Evolutionary conservation across 116 monocot species (phyloP), one percentile per base, ranked within the genome.

Genomic region (Dioscorea cayenensis): DNA sequence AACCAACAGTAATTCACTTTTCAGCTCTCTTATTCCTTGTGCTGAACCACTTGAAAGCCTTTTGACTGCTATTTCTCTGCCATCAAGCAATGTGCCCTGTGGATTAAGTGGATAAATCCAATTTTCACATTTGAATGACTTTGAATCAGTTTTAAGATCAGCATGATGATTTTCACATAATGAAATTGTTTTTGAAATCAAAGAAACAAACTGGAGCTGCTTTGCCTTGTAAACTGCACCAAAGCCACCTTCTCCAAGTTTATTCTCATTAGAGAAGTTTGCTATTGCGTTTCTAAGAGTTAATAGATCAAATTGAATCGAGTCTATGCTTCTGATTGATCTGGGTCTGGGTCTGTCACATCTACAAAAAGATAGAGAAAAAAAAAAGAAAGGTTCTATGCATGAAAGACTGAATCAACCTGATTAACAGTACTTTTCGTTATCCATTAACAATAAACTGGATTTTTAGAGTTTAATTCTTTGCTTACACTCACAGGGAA

Each of bases 31-130:
- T 16, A 60, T 51, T 22, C 84, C 79, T 48, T 79, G 84, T 3
- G 23, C 48, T 4, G 84, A 79, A 28, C 51, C 55, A 22, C 13
- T 62, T 13, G 84, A 76, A 6, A 84, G 72, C 61, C 84, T 76
- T 58, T 84, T 84, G 2, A 84, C 79, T 14, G 84, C 84, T 49
- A 84, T 63, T 35, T 76, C 76, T 21, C 48, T 21, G 37, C 77
- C 73, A 51, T 71, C 37, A 1, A 17, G 25, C 17, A 79, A 28
- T 23, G 28, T 37, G 50, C 79, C 84, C 77, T 79, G 52, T 25
- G 62, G 22, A 59, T 59, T 19, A 23, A 62, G 9, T 14, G 58
- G 13, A 59, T 21, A 51, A 59, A 19, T 20, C 58, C 29, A 59
- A 43, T 6, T 43, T 43, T 43, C 10, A 43, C 10, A 29, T 11